Evolutionary conservation across 768 basidiomycete species (phyloP).

Genomic region (Leucocoprinus sp.): DNA sequence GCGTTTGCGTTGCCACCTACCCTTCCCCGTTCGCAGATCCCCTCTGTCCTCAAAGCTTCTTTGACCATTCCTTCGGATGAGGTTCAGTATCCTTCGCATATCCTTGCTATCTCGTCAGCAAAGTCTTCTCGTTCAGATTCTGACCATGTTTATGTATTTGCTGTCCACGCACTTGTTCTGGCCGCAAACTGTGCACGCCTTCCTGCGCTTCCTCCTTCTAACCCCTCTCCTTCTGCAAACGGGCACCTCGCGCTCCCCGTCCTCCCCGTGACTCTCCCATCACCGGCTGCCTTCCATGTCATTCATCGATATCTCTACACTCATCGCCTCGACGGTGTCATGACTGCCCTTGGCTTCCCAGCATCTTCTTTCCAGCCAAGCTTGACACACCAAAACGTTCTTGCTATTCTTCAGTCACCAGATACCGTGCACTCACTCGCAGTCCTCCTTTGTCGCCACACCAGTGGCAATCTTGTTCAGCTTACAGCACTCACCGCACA

Average conservation of each 20-base stretch:
- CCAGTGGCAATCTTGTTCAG: constrained; percentile 33
- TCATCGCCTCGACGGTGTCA: constrained; percentile 49
- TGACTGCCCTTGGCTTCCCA: constrained; percentile 56
- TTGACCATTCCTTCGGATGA: constrained; percentile 22
- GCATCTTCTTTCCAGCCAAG: constrained; percentile 36
- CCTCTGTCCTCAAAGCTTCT: constrained; percentile 47
- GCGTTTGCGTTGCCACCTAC: constrained; percentile 46
- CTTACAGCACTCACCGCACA: constrained; percentile 53
- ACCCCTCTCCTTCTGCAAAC: constrained; percentile 18
- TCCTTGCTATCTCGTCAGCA: constrained; percentile 48
- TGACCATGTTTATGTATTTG: constrained; percentile 43
- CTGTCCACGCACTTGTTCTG: constrained; percentile 55
- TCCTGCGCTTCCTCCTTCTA: constrained; percentile 37
- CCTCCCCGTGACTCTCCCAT: constrained; percentile 62
- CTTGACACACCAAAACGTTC: constrained; percentile 36
- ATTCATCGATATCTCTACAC: constrained; percentile 65
- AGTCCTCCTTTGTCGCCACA: constrained; percentile 39
- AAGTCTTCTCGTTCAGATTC: constrained; percentile 25
- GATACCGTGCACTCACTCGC: constrained; percentile 48
- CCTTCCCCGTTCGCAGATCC: constrained; percentile 57
- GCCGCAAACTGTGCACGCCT: constrained; percentile 53
- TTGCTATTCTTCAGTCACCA: constrained; percentile 37
- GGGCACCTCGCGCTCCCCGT: constrained; percentile 48
- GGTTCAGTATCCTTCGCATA: constrained; percentile 42
- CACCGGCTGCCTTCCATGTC: constrained; percentile 57